These are phyloP conservation scores for Nemania sp. DNA, from an alignment of 2,329 filamentous ascomycete species.

Conservation along the genomic window DNA sequence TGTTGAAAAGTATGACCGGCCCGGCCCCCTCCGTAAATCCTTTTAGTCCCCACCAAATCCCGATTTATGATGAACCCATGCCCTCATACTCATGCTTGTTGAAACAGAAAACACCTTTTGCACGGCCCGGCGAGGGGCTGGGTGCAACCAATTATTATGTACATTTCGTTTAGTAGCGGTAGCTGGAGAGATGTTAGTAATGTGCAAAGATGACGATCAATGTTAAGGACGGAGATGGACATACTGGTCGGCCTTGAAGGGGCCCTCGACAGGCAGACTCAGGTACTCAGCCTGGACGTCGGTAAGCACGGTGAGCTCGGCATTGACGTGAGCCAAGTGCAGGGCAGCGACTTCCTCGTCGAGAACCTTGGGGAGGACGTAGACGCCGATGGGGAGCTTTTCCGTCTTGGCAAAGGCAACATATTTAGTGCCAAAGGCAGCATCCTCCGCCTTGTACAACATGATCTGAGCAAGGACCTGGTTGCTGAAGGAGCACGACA, in stretches of 20 bases:
- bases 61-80: conserved; percentile 33
- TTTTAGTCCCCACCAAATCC: conserved; percentile 38
- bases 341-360: conserved; percentile 98
- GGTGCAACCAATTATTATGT: conserved; percentile 30
- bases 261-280: conserved; percentile 80
- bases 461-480: conserved; percentile 99
- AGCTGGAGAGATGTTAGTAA: conserved; percentile 49
- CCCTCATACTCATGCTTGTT: conserved; percentile 43
- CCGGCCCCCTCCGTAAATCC: conserved; percentile 36
- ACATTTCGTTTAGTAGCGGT: conserved; percentile 66
- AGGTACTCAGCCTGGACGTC: conserved; percentile 93
- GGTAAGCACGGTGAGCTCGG: conserved; percentile 86
- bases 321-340: conserved; percentile 92
- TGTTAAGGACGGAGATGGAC: conserved; percentile 35
- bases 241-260: conserved; percentile 95
- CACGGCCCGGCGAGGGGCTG: conserved; percentile 5
- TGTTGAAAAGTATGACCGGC: conserved; percentile 45
- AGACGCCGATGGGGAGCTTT: conserved; percentile 90
- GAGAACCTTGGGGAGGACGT: conserved; percentile 97
- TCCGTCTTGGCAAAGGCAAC: conserved; percentile 91
- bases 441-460: conserved; percentile 91
- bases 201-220: neutral
- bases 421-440: conserved; percentile 89
- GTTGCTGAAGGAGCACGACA: conserved; percentile 99
- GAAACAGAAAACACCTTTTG: conserved; percentile 34